phyloP scores from a whole-genome alignment of 805 yeast genomes.

The Ogataea glucozyma region DNA sequence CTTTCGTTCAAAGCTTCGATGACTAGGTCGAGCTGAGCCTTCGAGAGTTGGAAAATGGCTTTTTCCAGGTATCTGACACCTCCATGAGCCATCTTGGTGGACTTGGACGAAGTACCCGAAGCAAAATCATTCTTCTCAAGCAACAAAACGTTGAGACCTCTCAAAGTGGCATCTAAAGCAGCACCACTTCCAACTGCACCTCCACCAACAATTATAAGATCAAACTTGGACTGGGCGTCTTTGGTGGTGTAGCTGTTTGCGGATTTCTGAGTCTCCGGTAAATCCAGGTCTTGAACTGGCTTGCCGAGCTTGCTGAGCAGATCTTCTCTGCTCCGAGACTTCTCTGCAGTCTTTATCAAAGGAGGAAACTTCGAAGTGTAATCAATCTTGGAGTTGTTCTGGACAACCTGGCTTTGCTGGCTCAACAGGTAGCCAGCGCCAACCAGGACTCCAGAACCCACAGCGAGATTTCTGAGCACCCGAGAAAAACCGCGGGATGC shows the following conservation, averaged over 20 bases:
- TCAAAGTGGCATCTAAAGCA: conserved; percentile 85
- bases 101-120: conserved; percentile 88
- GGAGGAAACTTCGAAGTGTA: conserved; percentile 36
- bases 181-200: conserved; percentile 96
- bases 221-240: conserved; percentile 56
- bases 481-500: conserved; percentile 3
- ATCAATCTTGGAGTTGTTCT: conserved; percentile 15
- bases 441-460: conserved; percentile 15
- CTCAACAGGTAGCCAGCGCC: conserved; percentile 13
- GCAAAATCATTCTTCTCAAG: conserved; percentile 90
- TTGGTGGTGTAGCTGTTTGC: conserved; percentile 16
- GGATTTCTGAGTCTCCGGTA: conserved; percentile 6
- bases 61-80: conserved; percentile 95
- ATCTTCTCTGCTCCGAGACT: conserved; percentile 59
- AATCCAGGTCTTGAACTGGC: conserved; percentile 15
- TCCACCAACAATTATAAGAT: conserved; percentile 88
- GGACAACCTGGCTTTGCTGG: conserved; percentile 10
- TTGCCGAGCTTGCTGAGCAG: conserved; percentile 47
- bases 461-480: conserved; percentile 7
- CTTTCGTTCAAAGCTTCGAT: conserved; percentile 88
- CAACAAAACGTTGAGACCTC: conserved; percentile 87
- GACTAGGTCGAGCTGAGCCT: conserved; percentile 84
- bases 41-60: conserved; percentile 89
- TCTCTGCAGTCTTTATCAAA: conserved; percentile 43
- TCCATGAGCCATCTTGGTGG: conserved; percentile 96